Base-by-base conservation (phyloP, 192 early-diverging fungal genomes). In the Phycomyces blakesleeanus region DNA sequence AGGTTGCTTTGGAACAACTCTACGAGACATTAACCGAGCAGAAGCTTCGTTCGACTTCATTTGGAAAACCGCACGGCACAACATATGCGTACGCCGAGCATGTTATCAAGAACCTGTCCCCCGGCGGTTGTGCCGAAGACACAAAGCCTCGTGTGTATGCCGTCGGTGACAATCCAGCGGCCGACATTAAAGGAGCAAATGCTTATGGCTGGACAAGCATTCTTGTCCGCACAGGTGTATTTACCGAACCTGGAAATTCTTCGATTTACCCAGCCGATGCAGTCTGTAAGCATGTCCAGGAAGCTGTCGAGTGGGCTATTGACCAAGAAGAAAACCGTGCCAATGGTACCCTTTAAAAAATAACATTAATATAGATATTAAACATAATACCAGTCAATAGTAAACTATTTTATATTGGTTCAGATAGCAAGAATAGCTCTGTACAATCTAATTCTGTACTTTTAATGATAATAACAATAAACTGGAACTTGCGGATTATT, bases 181-280 rank as follows among this genome's bases (percentile, higher is more conserved):
- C 88, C 2, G 90, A 92, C 66, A 88, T 92, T 65, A 81, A 79
- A 6, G 90, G 90, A 1, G 90, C 90, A 9, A 89, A 87, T 58
- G 80, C 68, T 1, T 74, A 87, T 39, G 87, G 87, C 0, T 92
- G 90, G 90, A 79, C 81, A 25, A 86, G 84, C 21, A 67, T 92
- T 11, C 67, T 90, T 22, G 89, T 92, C 39, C 77, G 79, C 54
- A 90, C 90, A 0, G 90, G 90, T 41, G 78, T 92, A 16, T 90
- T 85, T 59, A 51, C 71, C 5, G 84, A 82, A 14, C 59, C 75
- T 8, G 67, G 79, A 14, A 89, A 88, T 56, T 78, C 83, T 34
- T 41, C 58, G 0, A 27, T 61, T 10, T 74, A 83, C 47, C 87
- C 88, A 3, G 87, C 89, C 5, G 59, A 79, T 0, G 49, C 57